Evolutionary conservation across 306 rosid species (phyloP).

Genomic region (Bauhinia variegata): DNA sequence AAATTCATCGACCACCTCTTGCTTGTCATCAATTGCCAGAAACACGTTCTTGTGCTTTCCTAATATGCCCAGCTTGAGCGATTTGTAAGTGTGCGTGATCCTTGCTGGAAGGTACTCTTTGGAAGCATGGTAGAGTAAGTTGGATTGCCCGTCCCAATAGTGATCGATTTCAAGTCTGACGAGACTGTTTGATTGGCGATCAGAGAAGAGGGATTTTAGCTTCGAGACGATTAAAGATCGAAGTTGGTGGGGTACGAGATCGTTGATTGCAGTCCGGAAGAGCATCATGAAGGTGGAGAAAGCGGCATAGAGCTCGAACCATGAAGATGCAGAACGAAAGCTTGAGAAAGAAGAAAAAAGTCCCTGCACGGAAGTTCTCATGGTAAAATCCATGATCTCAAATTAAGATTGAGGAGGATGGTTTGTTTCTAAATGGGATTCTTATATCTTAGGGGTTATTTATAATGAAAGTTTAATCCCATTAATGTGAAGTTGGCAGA

Average conservation of each 20-base stretch:
- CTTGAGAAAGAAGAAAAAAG: slow-evolving; percentile 16
- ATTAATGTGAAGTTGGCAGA: too few species aligned
- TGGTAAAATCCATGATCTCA: not conserved
- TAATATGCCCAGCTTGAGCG: slow-evolving; percentile 32
- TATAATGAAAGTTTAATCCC: too few species aligned
- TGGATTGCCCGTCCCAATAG: slow-evolving; percentile 26
- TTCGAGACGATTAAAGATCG: slow-evolving; percentile 21
- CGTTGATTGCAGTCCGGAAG: slow-evolving; percentile 40
- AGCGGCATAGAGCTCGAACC: slow-evolving; percentile 47
- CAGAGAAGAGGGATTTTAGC: slow-evolving; percentile 16
- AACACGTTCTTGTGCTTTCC: not conserved
- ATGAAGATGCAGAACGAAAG: slow-evolving; percentile 41
- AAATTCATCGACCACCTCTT: slow-evolving; percentile 40
- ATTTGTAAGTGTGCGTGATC: slow-evolving; percentile 27
- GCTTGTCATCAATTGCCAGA: slow-evolving; percentile 23
- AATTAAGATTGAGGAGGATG: too few species aligned
- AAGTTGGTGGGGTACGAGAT: slow-evolving; percentile 33
- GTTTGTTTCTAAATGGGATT: too few species aligned
- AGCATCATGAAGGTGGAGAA: slow-evolving; percentile 47
- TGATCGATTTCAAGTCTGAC: slow-evolving; percentile 31
- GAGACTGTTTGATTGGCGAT: not conserved
- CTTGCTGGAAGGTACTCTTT: slow-evolving; percentile 34
- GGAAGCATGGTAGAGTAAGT: slow-evolving; percentile 32
- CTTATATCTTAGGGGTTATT: too few species aligned
- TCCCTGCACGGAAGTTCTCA: not conserved